Evolutionary conservation across 352 stramenopile genomes (phyloP).

Genomic region (Globisporangium orthogonon): DNA sequence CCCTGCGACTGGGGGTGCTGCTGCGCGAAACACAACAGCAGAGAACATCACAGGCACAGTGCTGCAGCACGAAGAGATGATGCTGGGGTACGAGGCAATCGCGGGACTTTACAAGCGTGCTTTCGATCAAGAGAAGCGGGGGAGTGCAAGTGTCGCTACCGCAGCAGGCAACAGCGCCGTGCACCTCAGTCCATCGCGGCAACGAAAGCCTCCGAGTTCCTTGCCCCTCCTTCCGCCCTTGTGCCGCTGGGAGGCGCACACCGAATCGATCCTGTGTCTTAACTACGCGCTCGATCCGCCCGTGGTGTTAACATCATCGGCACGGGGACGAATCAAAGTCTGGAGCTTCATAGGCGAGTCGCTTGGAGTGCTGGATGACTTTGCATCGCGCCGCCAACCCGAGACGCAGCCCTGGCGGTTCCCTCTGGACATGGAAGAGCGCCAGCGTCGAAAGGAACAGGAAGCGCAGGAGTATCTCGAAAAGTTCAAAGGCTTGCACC

Average conservation of each 20-base stretch:
- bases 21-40: not conserved
- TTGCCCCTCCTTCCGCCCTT: not conserved
- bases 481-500: slow-evolving; percentile 13
- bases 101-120: slow-evolving; percentile 40
- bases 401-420: slow-evolving; percentile 45
- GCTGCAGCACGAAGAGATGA: slow-evolving; percentile 54
- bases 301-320: slow-evolving; percentile 42
- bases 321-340: slow-evolving; percentile 49
- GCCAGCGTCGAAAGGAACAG: slow-evolving; percentile 23
- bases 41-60: slow-evolving; percentile 8
- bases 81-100: slow-evolving; percentile 44
- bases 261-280: slow-evolving; percentile 28
- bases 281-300: slow-evolving; percentile 26
- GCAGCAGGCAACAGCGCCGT: not conserved
- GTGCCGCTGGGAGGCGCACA: slow-evolving; percentile 36
- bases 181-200: not conserved
- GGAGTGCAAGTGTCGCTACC: not conserved
- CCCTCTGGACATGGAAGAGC: slow-evolving; percentile 42
- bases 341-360: slow-evolving; percentile 39
- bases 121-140: slow-evolving; percentile 2
- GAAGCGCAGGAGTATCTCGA: slow-evolving; percentile 38
- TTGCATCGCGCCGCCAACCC: slow-evolving; percentile 47
- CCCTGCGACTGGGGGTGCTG: not conserved
- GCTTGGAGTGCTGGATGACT: slow-evolving; percentile 55
- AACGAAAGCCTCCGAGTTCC: not conserved